Evolutionary conservation across 1,139 yeast genomes (phyloP), one percentile per base, ranked within the genome.

Genomic region (Magnusiomyces tetraspermus): DNA sequence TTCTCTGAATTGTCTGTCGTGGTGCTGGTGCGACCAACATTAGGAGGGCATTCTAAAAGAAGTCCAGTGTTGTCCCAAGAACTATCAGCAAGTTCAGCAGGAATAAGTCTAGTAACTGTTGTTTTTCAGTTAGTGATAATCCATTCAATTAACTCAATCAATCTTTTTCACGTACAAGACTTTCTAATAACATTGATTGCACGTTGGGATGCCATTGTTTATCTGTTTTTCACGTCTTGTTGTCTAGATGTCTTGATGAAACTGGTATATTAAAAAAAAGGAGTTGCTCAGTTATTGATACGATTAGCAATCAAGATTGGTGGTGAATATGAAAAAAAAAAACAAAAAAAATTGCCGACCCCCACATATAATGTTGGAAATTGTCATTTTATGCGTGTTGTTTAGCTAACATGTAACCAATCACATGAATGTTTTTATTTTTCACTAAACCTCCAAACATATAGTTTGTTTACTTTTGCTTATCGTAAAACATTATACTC

Each of bases 41-140:
- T 36, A 8, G 65, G 54, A 1, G 79, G 71, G 1, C 84, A 70
- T 63, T 88, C 96, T 8, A 92, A 83, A 45, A 92, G 70, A 52
- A 90, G 72, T 0, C 97, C 97, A 0, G 96, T 88, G 65, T 90
- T 90, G 66, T 92, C 98, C 97, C 97, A 92, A 1, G 90, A 68
- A 45, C 76, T 75, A 61, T 90, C 97, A 0, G 97, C 97, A 55
- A 85, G 74, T 52, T 76, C 77, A 43, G 75, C 69, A 5, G 96
- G 96, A 63, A 83, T 88, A 37, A 80, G 71, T 58, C 77, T 79
- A 64, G 88, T 87, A 55, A 90, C 41, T 17, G 5, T 37, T 37
- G 5, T 37, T 37, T 37, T 37, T 15, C 15, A 15, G 6, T 15
- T 15, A 15, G 5, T 15, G 6, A 15, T 37, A 37, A 10, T 10